Conservation (phyloP, 257 asterid species). For the Nicotiana sylvestris region DNA sequence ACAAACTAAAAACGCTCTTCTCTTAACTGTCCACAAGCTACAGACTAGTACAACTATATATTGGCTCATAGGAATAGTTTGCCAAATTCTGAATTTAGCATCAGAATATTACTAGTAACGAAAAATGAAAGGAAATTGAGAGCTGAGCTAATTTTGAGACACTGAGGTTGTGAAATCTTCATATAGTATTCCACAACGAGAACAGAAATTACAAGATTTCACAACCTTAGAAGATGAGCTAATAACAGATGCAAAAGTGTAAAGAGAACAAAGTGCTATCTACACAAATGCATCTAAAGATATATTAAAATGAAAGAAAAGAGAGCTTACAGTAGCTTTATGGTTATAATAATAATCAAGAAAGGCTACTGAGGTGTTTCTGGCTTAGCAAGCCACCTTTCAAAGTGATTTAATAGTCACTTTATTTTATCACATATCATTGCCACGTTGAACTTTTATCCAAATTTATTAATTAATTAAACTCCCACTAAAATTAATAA, state of each 20-base stretch:
- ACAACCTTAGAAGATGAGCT: slow-evolving; percentile 26
- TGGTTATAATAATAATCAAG: too few relatives aligned
- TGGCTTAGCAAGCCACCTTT: too few relatives aligned
- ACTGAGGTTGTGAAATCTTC: slow-evolving; percentile 15
- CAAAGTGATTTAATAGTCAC: too few relatives aligned
- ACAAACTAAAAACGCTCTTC: too few relatives aligned
- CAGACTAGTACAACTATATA: not conserved
- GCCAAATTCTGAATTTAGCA: not conserved
- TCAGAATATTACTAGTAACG: not conserved
- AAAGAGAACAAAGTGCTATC: slow-evolving; percentile 9
- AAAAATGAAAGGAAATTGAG: not conserved
- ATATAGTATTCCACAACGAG: slow-evolving; percentile 20
- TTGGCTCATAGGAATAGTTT: not conserved
- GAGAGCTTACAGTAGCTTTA: slow-evolving; percentile 14
- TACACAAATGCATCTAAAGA: not conserved
- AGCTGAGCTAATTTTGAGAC: slow-evolving; percentile 11
- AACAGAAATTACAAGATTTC: slow-evolving; percentile 17
- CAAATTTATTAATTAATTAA: too few relatives aligned
- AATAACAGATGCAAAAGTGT: not conserved
- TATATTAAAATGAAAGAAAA: slow-evolving; percentile 13
- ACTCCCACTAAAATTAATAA: too few relatives aligned
- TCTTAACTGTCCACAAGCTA: not conserved
- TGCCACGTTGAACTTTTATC: too few relatives aligned
- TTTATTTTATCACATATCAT: too few relatives aligned
- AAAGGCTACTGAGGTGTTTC: too few relatives aligned